Conservation (phyloP, 2,329 filamentous ascomycete genomes). For the Colletotrichum karsti region DNA sequence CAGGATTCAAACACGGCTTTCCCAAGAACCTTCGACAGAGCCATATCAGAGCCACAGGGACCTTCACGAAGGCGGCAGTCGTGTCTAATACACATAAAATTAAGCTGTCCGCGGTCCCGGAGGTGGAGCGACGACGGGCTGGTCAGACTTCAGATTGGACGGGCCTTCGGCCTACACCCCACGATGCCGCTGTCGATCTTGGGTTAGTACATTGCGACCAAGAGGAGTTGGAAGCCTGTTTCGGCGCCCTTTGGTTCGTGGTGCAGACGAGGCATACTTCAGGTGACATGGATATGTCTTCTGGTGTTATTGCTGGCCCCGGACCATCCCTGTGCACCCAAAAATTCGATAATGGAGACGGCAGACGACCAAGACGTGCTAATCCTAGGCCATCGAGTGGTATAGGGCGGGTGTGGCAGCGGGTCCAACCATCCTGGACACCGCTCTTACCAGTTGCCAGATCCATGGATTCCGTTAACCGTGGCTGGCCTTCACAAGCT, state of each 20-base stretch:
- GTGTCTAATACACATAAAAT: slow-evolving; percentile 38
- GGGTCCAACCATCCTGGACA: slow-evolving; percentile 24
- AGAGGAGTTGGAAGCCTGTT: slow-evolving; percentile 8
- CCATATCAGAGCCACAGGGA: slow-evolving; percentile 21
- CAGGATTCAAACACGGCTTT: slow-evolving; percentile 6
- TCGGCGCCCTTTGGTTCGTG: slow-evolving; percentile 19
- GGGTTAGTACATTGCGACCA: slow-evolving; percentile 27
- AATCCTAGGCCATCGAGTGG: slow-evolving; percentile 22
- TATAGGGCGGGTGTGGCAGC: slow-evolving; percentile 24
- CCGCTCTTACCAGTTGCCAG: slow-evolving; percentile 28
- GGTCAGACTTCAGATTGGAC: slow-evolving; percentile 40
- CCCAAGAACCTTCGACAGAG: slow-evolving; percentile 1
- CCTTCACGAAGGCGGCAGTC: slow-evolving; percentile 32
- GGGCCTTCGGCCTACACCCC: slow-evolving; percentile 37
- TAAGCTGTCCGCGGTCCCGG: slow-evolving; percentile 34
- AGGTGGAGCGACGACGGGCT: slow-evolving; percentile 39
- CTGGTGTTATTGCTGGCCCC: slow-evolving; percentile 20
- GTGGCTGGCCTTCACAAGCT: slow-evolving; percentile 5
- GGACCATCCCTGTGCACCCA: slow-evolving; percentile 18
- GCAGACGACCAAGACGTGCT: slow-evolving; percentile 25
- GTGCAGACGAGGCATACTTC: slow-evolving; percentile 20
- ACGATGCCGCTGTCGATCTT: slow-evolving; percentile 45
- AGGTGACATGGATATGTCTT: slow-evolving; percentile 28
- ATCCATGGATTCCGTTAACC: slow-evolving; percentile 19
- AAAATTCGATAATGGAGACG: slow-evolving; percentile 21